Percentiles rank a stretch among this genome's conserved stretches.
These are phyloP conservation scores for Rutstroemia sydowiana DNA, from an alignment of 2,329 filamentous ascomycete genomes.

Conservation along the genomic window DNA sequence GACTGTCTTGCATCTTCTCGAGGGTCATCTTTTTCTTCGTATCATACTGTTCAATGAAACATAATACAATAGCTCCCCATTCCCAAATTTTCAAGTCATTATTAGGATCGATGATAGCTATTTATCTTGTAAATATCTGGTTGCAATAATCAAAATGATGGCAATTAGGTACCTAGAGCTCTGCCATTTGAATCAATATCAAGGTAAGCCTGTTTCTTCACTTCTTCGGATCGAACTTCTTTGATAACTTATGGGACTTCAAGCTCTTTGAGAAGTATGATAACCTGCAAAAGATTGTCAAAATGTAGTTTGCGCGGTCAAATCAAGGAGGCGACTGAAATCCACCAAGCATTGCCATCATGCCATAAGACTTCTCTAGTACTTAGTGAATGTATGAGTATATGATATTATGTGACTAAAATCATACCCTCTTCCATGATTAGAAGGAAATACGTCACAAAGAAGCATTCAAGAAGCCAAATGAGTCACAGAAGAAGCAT, in stretches of 20 bases:
- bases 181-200: conserved; percentile 27
- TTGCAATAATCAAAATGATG: background rate
- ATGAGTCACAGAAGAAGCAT: no score
- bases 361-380: no score
- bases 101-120: conserved; percentile 32
- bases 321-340: no score
- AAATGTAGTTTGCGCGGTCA: background rate
- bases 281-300: conserved; percentile 23
- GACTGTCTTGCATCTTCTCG: conserved; percentile 18
- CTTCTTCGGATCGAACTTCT: conserved; percentile 30
- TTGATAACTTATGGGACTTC: conserved; percentile 33
- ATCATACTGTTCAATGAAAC: conserved; percentile 37
- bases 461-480: no score
- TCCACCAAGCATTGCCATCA: no score
- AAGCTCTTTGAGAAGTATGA: conserved; percentile 39
- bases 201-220: conserved; percentile 35
- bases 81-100: conserved; percentile 40
- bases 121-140: background rate
- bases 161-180: conserved; percentile 14
- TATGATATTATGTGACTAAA: no score
- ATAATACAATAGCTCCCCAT: conserved; percentile 39
- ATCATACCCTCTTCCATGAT: no score
- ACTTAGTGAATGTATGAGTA: no score
- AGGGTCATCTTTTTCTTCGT: conserved; percentile 30
- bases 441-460: no score